Percentiles rank a stretch among this genome's conserved stretches.
Conservation (phyloP, 352 stramenopile genomes). For the Globisporangium nodosum region DNA sequence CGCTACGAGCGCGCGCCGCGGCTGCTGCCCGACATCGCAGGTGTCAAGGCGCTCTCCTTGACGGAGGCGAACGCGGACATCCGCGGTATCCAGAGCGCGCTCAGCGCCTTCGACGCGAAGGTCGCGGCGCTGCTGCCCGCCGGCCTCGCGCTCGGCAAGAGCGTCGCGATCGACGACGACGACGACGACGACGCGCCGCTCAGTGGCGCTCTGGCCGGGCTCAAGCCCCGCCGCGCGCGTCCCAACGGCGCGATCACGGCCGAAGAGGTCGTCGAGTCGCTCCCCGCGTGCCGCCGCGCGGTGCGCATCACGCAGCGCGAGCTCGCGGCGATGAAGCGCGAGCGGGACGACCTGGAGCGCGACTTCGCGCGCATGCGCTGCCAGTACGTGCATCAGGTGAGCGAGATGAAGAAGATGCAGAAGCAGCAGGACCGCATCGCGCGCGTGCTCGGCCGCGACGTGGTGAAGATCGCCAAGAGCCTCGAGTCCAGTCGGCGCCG, state of each 20-base stretch:
- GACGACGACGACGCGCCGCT: not conserved
- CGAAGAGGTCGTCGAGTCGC: constrained; percentile 68
- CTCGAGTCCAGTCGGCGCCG: constrained; percentile 65
- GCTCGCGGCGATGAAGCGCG: constrained; percentile 53
- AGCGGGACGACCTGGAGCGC: constrained; percentile 74
- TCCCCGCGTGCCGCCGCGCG: constrained; percentile 55
- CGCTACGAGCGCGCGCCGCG: constrained; percentile 43
- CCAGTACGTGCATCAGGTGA: constrained; percentile 57
- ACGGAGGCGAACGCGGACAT: constrained; percentile 52
- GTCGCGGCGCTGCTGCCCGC: constrained; percentile 15
- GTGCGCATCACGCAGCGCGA: constrained; percentile 76
- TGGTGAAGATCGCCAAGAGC: constrained; percentile 43
- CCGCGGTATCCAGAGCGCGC: constrained; percentile 46
- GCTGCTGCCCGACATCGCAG: constrained; percentile 50
- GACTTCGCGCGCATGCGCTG: constrained; percentile 62
- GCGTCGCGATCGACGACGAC: not conserved
- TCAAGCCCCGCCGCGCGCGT: constrained; percentile 14
- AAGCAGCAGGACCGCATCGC: constrained; percentile 67
- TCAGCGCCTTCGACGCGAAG: constrained; percentile 38
- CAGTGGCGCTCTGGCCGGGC: not conserved
- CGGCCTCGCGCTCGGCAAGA: not conserved
- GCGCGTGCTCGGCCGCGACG: constrained; percentile 30
- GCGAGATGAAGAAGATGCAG: constrained; percentile 63
- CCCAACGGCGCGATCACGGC: constrained; percentile 47
- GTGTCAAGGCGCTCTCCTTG: constrained; percentile 39